Evolutionary conservation across 129 eudicot species (phyloP), one percentile per base, ranked within the genome.

Genomic region (Pulicaria dysenterica): DNA sequence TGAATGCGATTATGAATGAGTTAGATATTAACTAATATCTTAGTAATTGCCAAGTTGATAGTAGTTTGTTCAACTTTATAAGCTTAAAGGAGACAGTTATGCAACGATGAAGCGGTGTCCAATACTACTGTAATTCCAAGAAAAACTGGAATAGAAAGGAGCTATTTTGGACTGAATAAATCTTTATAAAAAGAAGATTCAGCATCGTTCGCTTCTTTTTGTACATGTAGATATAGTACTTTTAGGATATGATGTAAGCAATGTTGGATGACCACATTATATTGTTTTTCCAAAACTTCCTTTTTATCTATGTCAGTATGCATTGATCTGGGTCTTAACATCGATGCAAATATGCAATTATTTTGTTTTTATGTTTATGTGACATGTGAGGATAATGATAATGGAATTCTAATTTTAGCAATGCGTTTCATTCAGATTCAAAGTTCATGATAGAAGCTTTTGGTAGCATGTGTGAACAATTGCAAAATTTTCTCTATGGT

Each of bases 181-280:
- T 57, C 12, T 24, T n/a, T 57, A 55, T 53, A 31, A 53, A 54
- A 11, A 54, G 37, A 54, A 7, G 59, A 54, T 54, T 17, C 37
- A 54, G 59, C 17, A 12, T 54, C 19, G 59, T 17, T 16, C 6
- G 7, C 58, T 16, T 51, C 34, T 51, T 51, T n/a, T 5, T 61
- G 10, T 63, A 6, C 49, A 45, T 17, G 42, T 38, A 48, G 42
- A 45, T 17, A 19, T 38, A 48, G 42, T 44, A 47, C 12, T 42
- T 47, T 11, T 67, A 44, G 57, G 56, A 45, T 16, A 67, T 72
- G 19, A 46, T 73, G 49, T 47, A 49, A 73, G 69, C 48, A 41
- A 37, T 44, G 39, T 58, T 47, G 44, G 36, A 38, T 11, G 50
- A 19, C 62, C 34, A 17, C 7, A 48, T 8, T 6, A 5, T 34